These are phyloP conservation scores for Neofusicoccum parvum DNA, from an alignment of 2,329 filamentous ascomycete genomes.

Conservation along the genomic window DNA sequence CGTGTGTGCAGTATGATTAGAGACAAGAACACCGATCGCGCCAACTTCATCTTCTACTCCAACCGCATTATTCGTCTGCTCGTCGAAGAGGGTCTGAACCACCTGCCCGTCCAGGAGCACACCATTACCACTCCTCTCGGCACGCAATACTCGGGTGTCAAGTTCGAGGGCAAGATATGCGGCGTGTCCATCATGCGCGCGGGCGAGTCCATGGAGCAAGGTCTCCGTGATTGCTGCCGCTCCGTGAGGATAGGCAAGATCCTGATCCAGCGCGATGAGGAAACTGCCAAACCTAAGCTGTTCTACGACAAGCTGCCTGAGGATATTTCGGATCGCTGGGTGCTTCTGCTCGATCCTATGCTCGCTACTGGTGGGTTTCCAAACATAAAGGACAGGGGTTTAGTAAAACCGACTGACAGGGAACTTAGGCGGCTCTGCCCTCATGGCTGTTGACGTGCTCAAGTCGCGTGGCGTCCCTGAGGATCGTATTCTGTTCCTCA, in stretches of 20 bases:
- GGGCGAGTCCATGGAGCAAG: slow-evolving; percentile 98
- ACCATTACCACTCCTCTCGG: slow-evolving; percentile 90
- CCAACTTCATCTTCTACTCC: slow-evolving; percentile 99
- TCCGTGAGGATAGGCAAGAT: slow-evolving; percentile 99
- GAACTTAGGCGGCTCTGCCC: slow-evolving; percentile 79
- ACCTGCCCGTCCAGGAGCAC: slow-evolving; percentile 87
- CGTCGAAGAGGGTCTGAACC: slow-evolving; percentile 96
- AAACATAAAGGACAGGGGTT: background rate
- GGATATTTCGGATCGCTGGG: slow-evolving; percentile 92
- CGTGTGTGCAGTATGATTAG: slow-evolving; percentile 78
- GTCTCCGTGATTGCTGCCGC: slow-evolving; percentile 90
- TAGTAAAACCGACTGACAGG: background rate
- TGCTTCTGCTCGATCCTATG: slow-evolving; percentile 96
- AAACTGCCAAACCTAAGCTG: slow-evolving; percentile 85
- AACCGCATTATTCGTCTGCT: slow-evolving; percentile 96
- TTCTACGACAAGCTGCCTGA: slow-evolving; percentile 98
- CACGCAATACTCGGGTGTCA: slow-evolving; percentile 82
- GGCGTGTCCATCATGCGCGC: slow-evolving; percentile 98
- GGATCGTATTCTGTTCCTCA: slow-evolving; percentile 92
- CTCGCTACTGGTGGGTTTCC: slow-evolving; percentile 79
- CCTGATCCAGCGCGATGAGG: slow-evolving; percentile 94
- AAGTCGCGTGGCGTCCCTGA: slow-evolving; percentile 89
- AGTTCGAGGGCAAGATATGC: slow-evolving; percentile 97
- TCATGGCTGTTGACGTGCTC: slow-evolving; percentile 94
- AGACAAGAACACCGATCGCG: slow-evolving; percentile 83